A percentile compares a stretch with the other conserved stretches of the same genome.
Evolutionary conservation across 2,329 filamentous ascomycete species (phyloP).

Genomic region (Colletotrichum sp.): DNA sequence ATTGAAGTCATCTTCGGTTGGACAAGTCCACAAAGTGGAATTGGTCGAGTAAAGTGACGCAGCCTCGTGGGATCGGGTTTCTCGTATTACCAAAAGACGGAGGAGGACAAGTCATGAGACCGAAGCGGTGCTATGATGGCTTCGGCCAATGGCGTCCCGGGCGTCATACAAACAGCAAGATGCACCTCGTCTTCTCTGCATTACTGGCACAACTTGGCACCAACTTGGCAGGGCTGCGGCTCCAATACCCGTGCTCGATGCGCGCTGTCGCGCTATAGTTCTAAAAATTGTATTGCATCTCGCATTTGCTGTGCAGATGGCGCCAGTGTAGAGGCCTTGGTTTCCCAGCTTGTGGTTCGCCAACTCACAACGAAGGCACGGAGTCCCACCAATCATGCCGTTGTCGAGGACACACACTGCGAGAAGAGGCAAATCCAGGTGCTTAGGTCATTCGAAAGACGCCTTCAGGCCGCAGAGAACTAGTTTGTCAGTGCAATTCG

Average conservation of each 20-base stretch:
- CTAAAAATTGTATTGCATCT: constrained; percentile 18
- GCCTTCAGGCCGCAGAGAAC: neutral
- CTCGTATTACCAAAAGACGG: constrained; percentile 9
- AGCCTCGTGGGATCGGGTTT: neutral
- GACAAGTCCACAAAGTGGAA: neutral
- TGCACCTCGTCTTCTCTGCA: constrained; percentile 20
- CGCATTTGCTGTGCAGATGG: constrained; percentile 4
- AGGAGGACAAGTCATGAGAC: constrained; percentile 5
- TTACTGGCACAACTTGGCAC: constrained; percentile 14
- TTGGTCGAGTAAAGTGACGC: neutral
- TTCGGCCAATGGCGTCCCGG: neutral
- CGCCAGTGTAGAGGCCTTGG: neutral
- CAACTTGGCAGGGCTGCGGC: constrained; percentile 18
- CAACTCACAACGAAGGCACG: neutral
- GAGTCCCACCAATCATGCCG: constrained; percentile 7
- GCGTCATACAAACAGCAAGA: constrained; percentile 5
- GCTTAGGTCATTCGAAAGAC: neutral
- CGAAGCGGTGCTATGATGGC: constrained; percentile 6
- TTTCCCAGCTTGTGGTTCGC: neutral
- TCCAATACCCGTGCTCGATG: constrained; percentile 1
- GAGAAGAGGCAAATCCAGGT: neutral
- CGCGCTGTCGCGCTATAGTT: neutral
- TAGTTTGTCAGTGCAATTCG: neutral
- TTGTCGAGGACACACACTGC: neutral
- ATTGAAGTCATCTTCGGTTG: neutral